These are phyloP conservation scores for Circinella umbellata DNA, from an alignment of 371 early-diverging fungal species.

Conservation along the genomic window DNA sequence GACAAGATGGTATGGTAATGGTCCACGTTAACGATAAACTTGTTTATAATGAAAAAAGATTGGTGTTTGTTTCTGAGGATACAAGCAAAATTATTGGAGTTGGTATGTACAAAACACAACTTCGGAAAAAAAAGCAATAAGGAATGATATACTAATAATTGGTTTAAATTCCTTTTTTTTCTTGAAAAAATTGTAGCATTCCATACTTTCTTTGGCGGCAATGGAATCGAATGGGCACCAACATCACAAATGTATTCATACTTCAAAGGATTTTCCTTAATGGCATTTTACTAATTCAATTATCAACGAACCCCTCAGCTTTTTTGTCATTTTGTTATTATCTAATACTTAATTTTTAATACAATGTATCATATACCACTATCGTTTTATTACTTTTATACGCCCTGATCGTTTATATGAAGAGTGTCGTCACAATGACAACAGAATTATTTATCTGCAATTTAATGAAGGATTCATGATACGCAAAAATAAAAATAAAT, in stretches of 20 bases:
- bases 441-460: too few relatives aligned
- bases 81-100: conserved; percentile 20
- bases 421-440: too few relatives aligned
- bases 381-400: too few relatives aligned
- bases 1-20: conserved; percentile 47
- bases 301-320: background rate
- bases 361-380: too few relatives aligned
- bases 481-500: too few relatives aligned
- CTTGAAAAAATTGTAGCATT: conserved; percentile 14
- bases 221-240: conserved; percentile 45
- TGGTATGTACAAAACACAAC: conserved; percentile 13
- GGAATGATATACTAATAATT: too few relatives aligned
- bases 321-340: too few relatives aligned
- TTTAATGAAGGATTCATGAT: too few relatives aligned
- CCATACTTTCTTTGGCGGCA: conserved; percentile 66
- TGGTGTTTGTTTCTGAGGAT: conserved; percentile 30
- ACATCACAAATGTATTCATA: conserved; percentile 54
- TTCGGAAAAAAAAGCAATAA: too few relatives aligned
- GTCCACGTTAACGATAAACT: conserved; percentile 46
- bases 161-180: background rate
- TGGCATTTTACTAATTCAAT: conserved; percentile 1
- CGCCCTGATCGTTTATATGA: too few relatives aligned
- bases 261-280: conserved; percentile 54
- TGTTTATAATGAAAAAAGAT: conserved; percentile 27
- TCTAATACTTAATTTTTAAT: too few relatives aligned